Base-by-base conservation (phyloP, 148 eudicot species). In the Tetragonia tetragonoides region DNA sequence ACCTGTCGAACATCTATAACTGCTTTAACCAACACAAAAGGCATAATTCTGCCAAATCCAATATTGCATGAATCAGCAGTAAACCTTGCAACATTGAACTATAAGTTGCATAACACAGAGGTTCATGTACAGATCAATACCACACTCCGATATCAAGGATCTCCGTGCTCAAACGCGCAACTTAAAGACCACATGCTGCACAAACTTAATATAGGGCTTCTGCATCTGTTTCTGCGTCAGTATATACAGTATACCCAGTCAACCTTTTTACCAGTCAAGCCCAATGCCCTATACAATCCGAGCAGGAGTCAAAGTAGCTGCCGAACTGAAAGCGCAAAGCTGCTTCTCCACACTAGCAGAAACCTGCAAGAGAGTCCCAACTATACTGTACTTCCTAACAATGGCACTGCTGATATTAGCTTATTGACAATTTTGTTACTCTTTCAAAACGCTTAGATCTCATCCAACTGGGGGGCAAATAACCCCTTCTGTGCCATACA, bases 171-270 rank as follows among this genome's bases (percentile, higher is more conserved):
- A 49, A 41, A 76, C 39, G 41, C 63, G 24, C 60, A 74, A 71
- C 69, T 65, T 37, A 38, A 67, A 76, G 53, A 65, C 63, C 73
- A 46, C 53, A 56, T 66, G 65, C 77, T 65, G 84, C 81, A 81
- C 80, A 76, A 72, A 5, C 79, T 57, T 72, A 57, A 63, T 44
- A 51, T 73, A 37, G 72, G 72, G 53, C 68, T 38, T 53, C 39
- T n/a, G 59, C 75, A 61, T 70, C 69, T 20, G 10, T 61, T 24
- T 49, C 34, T 67, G 59, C 73, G 39, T 66, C 77, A 77, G 69
- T 81, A 81, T 81, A 77, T 81, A 81, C 84, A 81, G 77, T 67
- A 81, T 72, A 77, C 66, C 69, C 59, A 75, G 72, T 76, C 75
- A 54, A 56, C 39, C 72, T 49, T 54, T 75, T 64, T 70, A 76